Evolutionary conservation across 208 protist genomes (phyloP), one percentile per base, ranked within the genome.

Genomic region (Phytomonas serpens): DNA sequence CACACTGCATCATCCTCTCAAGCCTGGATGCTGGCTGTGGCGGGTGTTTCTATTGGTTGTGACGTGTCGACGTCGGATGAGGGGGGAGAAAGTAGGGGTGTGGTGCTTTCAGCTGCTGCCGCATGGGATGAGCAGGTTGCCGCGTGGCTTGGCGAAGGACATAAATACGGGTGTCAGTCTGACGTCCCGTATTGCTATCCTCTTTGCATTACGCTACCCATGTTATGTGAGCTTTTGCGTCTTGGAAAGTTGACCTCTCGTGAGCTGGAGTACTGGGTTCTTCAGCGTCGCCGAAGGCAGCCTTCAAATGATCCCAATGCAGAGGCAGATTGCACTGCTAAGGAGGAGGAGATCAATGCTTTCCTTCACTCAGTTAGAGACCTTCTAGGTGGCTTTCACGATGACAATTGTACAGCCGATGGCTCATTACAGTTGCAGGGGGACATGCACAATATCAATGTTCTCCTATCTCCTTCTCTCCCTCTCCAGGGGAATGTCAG

Each of bases 141-240:
- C 16, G 40, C 40, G 14, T 47, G 4, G 40, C 40, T 47, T 47
- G 9, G 13, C 14, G 2, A 11, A 47, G 16, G 40, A 2, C 40
- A 47, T 47, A 11, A 3, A n/a, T n/a, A 9, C 34, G 34, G 64
- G 29, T 34, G 64, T 30, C 6, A 47, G 7, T 3, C 14, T 19
- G 40, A 10, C 13, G 40, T 19, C 14, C 40, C 40, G 40, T 19
- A 47, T 19, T 10, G 7, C 16, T 47, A 47, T 47, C 40, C 40
- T 11, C 7, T 47, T 47, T 47, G 13, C 40, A 47, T 47, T 47
- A 47, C 40, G 13, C 9, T 47, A 47, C 40, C 40, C 2, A 64
- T 64, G 61, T 34, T 64, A 34, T 64, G 61, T 64, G 61, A 64
- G 61, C 61, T 64, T 31, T 23, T 64, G 61, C 61, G 61, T 64